phyloP scores from a whole-genome alignment of 23 red algal species.

The Gracilariopsis chorda region DNA sequence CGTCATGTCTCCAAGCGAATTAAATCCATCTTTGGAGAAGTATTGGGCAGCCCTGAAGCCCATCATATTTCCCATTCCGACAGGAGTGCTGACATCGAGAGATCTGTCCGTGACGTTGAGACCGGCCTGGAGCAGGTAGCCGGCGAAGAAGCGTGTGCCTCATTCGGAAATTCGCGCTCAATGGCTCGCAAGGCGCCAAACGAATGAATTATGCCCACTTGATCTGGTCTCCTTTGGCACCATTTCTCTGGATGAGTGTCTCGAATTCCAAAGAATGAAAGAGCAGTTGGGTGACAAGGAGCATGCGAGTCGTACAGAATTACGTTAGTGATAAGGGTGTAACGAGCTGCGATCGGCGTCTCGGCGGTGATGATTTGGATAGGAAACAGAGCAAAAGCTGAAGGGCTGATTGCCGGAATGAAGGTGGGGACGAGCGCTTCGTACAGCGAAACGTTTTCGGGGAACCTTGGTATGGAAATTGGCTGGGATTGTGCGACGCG shows the following conservation, averaged over 20 bases:
- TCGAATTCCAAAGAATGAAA: conserved; percentile 5
- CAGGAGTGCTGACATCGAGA: conserved; percentile 8
- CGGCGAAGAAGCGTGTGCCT: neutral
- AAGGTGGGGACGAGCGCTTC: too few species aligned
- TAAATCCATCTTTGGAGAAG: conserved; percentile 15
- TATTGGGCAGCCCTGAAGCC: neutral
- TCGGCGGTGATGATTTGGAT: too few species aligned
- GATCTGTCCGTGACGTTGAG: neutral
- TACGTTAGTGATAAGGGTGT: neutral
- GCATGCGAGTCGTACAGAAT: conserved; percentile 11
- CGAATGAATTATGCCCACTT: neutral
- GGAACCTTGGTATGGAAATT: too few species aligned
- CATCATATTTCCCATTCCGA: neutral
- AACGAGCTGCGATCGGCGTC: too few species aligned
- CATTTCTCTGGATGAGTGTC: neutral
- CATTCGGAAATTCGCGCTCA: neutral
- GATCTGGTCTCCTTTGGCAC: neutral
- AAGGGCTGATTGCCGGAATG: too few species aligned
- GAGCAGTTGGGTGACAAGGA: conserved; percentile 9
- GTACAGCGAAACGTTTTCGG: too few species aligned
- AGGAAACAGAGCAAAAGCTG: too few species aligned
- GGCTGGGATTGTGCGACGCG: too few species aligned
- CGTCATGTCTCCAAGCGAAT: conserved; percentile 21
- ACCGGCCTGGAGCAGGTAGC: neutral
- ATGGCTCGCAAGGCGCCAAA: neutral